Percentiles rank a stretch among this genome's conserved stretches.
These are phyloP conservation scores for Viola odorata DNA, from an alignment of 345 rosid species.

Conservation along the genomic window DNA sequence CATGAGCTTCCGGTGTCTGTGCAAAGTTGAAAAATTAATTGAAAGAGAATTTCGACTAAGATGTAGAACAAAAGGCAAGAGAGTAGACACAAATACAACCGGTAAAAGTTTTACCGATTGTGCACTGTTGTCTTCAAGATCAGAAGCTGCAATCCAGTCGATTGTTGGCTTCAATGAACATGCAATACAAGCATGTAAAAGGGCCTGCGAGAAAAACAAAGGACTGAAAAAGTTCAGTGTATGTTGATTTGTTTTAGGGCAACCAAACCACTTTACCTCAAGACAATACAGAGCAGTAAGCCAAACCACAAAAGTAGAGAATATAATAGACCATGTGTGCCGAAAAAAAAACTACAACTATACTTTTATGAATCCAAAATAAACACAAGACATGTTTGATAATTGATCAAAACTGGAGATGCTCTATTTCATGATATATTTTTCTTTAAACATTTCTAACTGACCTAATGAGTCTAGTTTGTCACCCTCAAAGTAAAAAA, in stretches of 20 bases:
- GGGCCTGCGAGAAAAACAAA: conserved; percentile 22
- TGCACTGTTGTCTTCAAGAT: conserved; percentile 33
- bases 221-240: neutral
- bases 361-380: too few species aligned
- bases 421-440: too few species aligned
- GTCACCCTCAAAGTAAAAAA: conserved; percentile 5
- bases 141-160: conserved; percentile 37
- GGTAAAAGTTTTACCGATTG: conserved; percentile 11
- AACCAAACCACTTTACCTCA: neutral
- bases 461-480: too few species aligned
- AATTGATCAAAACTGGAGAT: too few species aligned
- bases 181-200: conserved; percentile 30
- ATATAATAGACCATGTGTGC: too few species aligned
- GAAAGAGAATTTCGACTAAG: neutral
- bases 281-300: neutral
- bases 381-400: too few species aligned
- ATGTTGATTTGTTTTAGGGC: neutral
- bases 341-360: too few species aligned
- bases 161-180: conserved; percentile 31
- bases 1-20: conserved; percentile 36
- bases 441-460: too few species aligned
- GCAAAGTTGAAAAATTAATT: neutral
- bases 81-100: neutral
- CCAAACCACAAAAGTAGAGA: too few species aligned
- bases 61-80: too few species aligned